Base-by-base conservation (phyloP, 1,139 yeast species). In the Candida sanyaensis region DNA sequence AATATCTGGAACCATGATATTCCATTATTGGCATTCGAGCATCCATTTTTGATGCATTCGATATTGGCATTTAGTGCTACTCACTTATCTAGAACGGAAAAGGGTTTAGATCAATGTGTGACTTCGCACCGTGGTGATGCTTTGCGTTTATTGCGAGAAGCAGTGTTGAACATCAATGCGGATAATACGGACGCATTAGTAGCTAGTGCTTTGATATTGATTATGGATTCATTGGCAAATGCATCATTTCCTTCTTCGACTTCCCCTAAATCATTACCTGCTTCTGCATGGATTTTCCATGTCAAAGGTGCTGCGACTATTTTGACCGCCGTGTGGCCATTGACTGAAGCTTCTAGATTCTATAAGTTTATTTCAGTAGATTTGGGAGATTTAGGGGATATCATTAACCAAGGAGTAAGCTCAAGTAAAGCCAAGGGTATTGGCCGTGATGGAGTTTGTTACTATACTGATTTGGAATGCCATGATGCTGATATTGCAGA, bases 291-390 rank as follows among this genome's bases (percentile, higher is more conserved):
- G 98, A 85, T 92, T 49, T 93, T 90, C 72, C 97, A 92, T 62
- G 97, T 92, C 11, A 88, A 95, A 59, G 98, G 97, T 23, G 97
- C 97, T 0, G 97, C 97, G 4, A 92, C 97, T 0, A 92, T 92
- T 43, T 73, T 92, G 48, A 88, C 96, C 1, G 96, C 97, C 0
- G 96, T 91, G 12, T 91, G 97, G 88, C 97, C 97, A 3, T 72
- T 91, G 47, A 89, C 95, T 12, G 92, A 88, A 54, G 77, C 84
- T 6, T 85, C 90, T 11, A 66, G 90, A 45, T 86, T 86, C 63
- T 83, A 84, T 64, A 84, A 86, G 63, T 82, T 87, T 56, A 86
- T 86, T 27, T 81, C 89, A 11, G 90, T 88, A 12, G 93, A 87
- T 63, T 69, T 86, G 47, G 85, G 88, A 11, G 97, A 90, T 62